Conservation (phyloP, 1,139 yeast species). For the Arxiozyma slooffiae region DNA sequence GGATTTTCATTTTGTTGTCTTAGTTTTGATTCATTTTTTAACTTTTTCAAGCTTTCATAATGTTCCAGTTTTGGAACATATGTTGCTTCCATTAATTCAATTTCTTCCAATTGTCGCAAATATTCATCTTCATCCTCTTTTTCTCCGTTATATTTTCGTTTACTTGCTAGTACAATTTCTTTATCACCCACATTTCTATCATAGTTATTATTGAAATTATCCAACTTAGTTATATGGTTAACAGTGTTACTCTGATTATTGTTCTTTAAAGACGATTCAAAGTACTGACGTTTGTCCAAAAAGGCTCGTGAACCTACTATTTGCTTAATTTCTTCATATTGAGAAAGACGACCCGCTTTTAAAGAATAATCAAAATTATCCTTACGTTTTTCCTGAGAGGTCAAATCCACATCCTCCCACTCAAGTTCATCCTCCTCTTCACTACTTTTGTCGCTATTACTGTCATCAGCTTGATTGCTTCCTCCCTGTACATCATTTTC, state of each 20-base stretch:
- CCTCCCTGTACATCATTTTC: conserved; percentile 14
- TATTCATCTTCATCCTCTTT: conserved; percentile 13
- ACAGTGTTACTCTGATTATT: conserved; percentile 2
- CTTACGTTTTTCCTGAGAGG: conserved; percentile 19
- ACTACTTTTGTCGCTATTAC: conserved; percentile 19
- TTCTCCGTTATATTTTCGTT: background rate
- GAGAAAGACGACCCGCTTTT: conserved; percentile 33
- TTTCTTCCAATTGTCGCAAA: conserved; percentile 25
- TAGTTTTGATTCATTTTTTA: background rate
- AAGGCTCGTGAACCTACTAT: conserved; percentile 26
- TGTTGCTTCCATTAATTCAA: conserved; percentile 39
- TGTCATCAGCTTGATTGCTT: conserved; percentile 15
- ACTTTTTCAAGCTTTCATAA: conserved; percentile 4
- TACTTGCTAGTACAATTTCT: background rate
- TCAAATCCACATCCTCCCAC: conserved; percentile 53
- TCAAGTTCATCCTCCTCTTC: conserved; percentile 36
- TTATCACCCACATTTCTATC: background rate
- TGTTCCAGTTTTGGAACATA: conserved; percentile 34
- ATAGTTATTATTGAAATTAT: background rate
- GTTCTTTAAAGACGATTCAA: conserved; percentile 16
- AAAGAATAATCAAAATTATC: conserved; percentile 32
- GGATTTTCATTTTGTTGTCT: background rate
- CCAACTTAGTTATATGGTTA: background rate
- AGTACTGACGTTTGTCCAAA: conserved; percentile 21
- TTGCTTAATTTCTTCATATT: conserved; percentile 11